Conservation (phyloP, 2,329 filamentous ascomycete species). For the Phoma sp. region DNA sequence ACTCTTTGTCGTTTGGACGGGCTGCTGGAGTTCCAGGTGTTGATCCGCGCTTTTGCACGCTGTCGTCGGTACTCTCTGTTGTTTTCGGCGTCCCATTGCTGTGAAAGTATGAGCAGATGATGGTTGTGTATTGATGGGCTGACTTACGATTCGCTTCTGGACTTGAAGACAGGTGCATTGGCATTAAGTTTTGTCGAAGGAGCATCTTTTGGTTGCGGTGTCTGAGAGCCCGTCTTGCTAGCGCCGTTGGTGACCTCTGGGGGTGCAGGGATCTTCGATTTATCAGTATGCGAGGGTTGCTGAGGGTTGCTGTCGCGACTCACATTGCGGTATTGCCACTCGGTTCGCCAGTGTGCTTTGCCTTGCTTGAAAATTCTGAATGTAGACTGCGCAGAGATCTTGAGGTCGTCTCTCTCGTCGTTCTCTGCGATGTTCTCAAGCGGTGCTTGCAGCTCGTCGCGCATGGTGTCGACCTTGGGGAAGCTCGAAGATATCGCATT, state of each 20-base stretch:
- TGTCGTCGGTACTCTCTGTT: conserved; percentile 25
- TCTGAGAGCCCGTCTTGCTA: conserved; percentile 43
- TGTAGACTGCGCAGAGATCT: conserved; percentile 75
- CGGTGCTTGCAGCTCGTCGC: conserved; percentile 69
- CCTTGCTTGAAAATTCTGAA: conserved; percentile 73
- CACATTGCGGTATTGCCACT: conserved; percentile 76
- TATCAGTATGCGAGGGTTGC: conserved; percentile 18
- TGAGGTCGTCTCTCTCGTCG: conserved; percentile 74
- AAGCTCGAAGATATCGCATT: conserved; percentile 83
- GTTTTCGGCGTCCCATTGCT: conserved; percentile 43
- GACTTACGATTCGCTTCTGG: conserved; percentile 49
- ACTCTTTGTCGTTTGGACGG: conserved; percentile 30
- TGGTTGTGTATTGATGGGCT: background rate
- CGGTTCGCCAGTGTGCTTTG: conserved; percentile 74
- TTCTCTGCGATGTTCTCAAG: conserved; percentile 66
- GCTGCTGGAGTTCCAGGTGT: conserved; percentile 21
- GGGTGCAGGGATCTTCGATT: conserved; percentile 29
- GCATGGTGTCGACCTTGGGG: conserved; percentile 90
- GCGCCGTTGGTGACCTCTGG: conserved; percentile 38
- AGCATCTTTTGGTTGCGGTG: conserved; percentile 51
- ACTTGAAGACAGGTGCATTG: conserved; percentile 71
- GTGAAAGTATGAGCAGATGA: conserved; percentile 23
- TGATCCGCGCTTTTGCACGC: conserved; percentile 21
- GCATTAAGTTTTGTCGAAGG: conserved; percentile 57
- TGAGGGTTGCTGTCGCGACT: conserved; percentile 35